A percentile compares a stretch with the other conserved stretches of the same genome.
Conservation (phyloP, 768 basidiomycete genomes). For the Mycena capillaripes region DNA sequence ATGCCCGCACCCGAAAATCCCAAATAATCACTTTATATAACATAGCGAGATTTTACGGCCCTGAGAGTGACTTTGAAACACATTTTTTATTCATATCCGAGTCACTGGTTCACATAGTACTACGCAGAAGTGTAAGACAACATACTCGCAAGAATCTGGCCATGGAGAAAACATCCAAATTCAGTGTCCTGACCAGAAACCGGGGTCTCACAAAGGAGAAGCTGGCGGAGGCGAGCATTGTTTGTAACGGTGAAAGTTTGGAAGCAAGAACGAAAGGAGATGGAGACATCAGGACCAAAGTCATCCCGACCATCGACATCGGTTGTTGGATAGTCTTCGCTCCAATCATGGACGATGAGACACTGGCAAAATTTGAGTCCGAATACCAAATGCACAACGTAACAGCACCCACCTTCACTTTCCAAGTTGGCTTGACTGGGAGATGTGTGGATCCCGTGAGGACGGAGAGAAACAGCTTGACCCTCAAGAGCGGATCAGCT, state of each 20-base stretch:
- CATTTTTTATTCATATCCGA: too few species aligned
- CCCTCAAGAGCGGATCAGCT: background rate
- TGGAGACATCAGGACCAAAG: background rate
- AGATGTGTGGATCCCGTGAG: background rate
- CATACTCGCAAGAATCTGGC: background rate
- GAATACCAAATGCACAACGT: too few species aligned
- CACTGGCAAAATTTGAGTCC: too few species aligned
- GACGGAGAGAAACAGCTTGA: background rate
- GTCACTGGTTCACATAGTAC: too few species aligned
- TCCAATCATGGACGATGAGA: too few species aligned
- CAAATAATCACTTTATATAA: too few species aligned
- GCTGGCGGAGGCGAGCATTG: constrained; percentile 1
- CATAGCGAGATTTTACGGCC: too few species aligned
- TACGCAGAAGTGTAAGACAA: background rate
- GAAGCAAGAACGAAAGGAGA: constrained; percentile 6
- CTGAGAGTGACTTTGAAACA: too few species aligned
- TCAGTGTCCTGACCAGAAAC: background rate
- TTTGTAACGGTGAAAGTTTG: background rate
- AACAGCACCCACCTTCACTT: background rate
- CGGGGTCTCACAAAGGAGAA: background rate
- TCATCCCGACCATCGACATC: background rate
- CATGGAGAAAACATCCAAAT: background rate
- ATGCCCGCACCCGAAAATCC: background rate
- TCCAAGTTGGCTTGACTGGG: background rate
- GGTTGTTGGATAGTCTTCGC: too few species aligned